Base-by-base conservation (phyloP, 495 filamentous ascomycete species). In the Podospora australis region DNA sequence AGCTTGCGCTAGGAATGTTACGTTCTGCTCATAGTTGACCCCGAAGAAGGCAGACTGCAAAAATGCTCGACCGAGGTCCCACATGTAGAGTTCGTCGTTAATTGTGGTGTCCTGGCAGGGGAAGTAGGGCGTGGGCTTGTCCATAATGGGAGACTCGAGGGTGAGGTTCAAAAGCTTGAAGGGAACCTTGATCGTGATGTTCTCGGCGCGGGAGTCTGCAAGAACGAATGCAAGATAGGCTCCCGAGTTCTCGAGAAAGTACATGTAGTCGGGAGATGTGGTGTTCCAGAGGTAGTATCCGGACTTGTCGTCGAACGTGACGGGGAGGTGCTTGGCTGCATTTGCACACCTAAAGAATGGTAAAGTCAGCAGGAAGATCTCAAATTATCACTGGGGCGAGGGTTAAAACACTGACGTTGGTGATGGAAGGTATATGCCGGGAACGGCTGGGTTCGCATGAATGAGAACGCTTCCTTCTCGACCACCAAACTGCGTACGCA, bases 21-120 rank as follows among this genome's bases (percentile, higher is more conserved):
- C 4, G 28, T 49, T 53, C 28, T n/a, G 26, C 4, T 49, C 58
- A 66, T 69, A 78, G 59, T 79, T 78, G 5, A 69, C 66, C 13
- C 73, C 77, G 1, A 80, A 48, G 47, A 80, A 80, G 5, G 77
- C 72, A 20, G 75, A 76, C 53, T 82, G 78, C 10, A 81, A 52
- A 44, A 82, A 81, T 2, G 77, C 68, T 20, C 79, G 67, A 1
- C 77, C 78, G 25, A 81, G 70, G 7, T 52, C 54, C 32, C 65
- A 75, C 4, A 20, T 29, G 17, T 49, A 50, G 17, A 5, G 13
- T 16, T 36, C n/a, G 17, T 52, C 38, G 1, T 38, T 26, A 10
- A n/a, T 17, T n/a, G n/a, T n/a, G 2, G 20, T 30, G 9, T 36
- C 23, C 26, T 66, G 60, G 43, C 76, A 79, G 14, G 78, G 78